Percentiles rank a stretch among this genome's conserved stretches.
These are phyloP conservation scores for Candida andamanensis DNA, from an alignment of 805 yeast genomes.

Conservation along the genomic window DNA sequence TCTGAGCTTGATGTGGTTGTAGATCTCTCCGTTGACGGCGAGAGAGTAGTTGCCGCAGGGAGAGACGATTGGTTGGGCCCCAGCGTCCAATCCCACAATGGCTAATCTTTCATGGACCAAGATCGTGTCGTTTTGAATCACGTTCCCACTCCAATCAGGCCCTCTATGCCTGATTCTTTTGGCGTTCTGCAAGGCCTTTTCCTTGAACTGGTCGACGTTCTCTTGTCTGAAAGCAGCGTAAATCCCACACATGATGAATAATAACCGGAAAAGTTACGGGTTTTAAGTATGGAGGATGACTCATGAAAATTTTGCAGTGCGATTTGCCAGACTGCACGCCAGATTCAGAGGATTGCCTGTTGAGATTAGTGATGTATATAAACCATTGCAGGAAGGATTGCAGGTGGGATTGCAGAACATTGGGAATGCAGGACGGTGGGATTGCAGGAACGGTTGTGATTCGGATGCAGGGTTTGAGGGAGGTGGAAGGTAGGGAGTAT, in stretches of 20 bases:
- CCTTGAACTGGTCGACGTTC: conserved; percentile 74
- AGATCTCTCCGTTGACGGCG: conserved; percentile 96
- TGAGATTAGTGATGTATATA: no score
- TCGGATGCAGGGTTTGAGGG: no score
- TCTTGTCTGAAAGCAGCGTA: conserved; percentile 86
- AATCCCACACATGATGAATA: conserved; percentile 83
- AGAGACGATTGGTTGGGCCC: conserved; percentile 95
- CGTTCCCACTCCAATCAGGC: conserved; percentile 98
- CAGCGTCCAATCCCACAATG: conserved; percentile 94
- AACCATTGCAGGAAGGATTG: no score
- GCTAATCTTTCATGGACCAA: conserved; percentile 95
- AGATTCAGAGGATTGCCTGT: no score
- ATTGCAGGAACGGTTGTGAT: no score
- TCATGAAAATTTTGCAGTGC: no score
- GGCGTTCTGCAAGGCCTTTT: conserved; percentile 82
- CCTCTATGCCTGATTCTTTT: conserved; percentile 97
- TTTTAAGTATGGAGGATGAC: background rate
- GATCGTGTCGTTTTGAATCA: conserved; percentile 70
- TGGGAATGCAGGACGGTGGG: no score
- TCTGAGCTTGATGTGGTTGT: conserved; percentile 91
- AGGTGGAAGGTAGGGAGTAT: no score
- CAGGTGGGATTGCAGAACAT: no score
- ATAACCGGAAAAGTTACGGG: background rate
- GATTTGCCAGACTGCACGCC: no score
- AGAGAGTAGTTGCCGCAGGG: conserved; percentile 67